Percentiles rank a stretch among this genome's conserved stretches.
These are phyloP conservation scores for Hemerocallis citrina DNA, from an alignment of 106 monocot species.

Conservation along the genomic window DNA sequence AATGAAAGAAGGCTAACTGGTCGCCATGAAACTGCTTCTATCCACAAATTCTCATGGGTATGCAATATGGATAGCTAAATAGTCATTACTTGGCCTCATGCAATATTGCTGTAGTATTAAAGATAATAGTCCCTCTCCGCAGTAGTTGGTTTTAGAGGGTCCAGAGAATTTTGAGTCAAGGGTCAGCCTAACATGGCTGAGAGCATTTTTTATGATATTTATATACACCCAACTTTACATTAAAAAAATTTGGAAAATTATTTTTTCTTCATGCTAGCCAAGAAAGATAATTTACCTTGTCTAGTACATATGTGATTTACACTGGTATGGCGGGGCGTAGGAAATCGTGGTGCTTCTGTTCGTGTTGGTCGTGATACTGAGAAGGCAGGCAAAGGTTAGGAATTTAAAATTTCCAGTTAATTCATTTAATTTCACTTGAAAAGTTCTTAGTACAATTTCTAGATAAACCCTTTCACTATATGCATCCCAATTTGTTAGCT, in stretches of 20 bases:
- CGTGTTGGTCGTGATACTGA: constrained; percentile 20
- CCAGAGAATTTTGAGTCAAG: constrained; percentile 54
- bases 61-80: not conserved
- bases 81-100: not conserved
- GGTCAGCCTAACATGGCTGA: not conserved
- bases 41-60: constrained; percentile 71
- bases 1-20: constrained; percentile 62
- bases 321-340: constrained; percentile 6
- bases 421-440: no score
- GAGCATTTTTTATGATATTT: not conserved
- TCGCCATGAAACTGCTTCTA: constrained; percentile 66
- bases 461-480: no score
- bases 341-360: constrained; percentile 14
- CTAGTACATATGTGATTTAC: not conserved
- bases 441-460: no score
- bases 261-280: not conserved
- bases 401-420: not conserved
- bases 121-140: not conserved
- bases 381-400: constrained; percentile 11
- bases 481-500: no score
- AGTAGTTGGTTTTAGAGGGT: constrained; percentile 58
- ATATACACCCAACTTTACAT: no score
- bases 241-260: not conserved
- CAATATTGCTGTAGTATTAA: no score
- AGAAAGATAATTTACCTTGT: not conserved